Conservation (phyloP, 2,329 filamentous ascomycete genomes). For the Fusarium virguliforme region DNA sequence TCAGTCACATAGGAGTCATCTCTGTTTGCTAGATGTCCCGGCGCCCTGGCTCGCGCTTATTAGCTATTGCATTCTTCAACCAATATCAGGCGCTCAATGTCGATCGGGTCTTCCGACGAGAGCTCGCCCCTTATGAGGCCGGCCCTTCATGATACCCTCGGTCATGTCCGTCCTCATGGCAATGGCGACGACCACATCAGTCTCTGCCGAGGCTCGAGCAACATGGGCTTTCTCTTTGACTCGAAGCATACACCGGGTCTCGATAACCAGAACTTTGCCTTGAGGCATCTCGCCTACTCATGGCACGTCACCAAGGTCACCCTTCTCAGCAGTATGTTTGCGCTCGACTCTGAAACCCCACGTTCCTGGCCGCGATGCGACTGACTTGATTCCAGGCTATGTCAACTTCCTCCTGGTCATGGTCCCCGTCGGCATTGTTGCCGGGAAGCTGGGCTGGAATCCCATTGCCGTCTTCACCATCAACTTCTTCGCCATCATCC, state of each 20-base stretch:
- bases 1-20: slow-evolving; percentile 8
- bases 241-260: slow-evolving; percentile 67
- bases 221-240: slow-evolving; percentile 65
- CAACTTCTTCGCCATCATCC: too few species aligned
- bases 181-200: slow-evolving; percentile 47
- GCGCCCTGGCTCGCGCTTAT: slow-evolving; percentile 44
- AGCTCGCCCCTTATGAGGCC: slow-evolving; percentile 61
- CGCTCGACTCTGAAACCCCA: neutral
- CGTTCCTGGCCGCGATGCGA: neutral
- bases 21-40: slow-evolving; percentile 51
- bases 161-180: slow-evolving; percentile 22
- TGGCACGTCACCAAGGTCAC: slow-evolving; percentile 73
- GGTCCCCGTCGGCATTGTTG: too few species aligned
- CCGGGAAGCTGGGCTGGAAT: too few species aligned
- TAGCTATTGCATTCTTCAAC: slow-evolving; percentile 48
- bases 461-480: too few species aligned
- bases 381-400: slow-evolving; percentile 57
- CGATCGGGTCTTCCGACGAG: slow-evolving; percentile 56
- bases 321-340: slow-evolving; percentile 70
- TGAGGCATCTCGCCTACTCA: slow-evolving; percentile 64
- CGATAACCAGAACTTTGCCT: slow-evolving; percentile 63
- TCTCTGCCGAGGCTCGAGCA: slow-evolving; percentile 43
- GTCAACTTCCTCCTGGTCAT: too few species aligned
- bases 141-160: slow-evolving; percentile 32
- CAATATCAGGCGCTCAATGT: slow-evolving; percentile 54